phyloP scores from a whole-genome alignment of 108 stramenopile genomes.

The Skeletonema tropicum region DNA sequence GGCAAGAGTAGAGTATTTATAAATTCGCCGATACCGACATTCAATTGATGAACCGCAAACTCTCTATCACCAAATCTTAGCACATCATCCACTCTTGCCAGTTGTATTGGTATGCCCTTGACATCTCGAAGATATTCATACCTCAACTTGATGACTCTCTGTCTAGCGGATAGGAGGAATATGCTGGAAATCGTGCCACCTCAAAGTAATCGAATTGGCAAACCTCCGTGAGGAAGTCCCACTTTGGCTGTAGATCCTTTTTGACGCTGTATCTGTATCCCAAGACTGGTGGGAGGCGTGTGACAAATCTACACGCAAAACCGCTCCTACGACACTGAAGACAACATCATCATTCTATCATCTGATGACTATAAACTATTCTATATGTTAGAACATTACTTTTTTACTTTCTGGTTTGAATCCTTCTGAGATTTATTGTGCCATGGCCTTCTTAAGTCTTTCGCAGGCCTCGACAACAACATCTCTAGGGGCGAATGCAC shows the following conservation, averaged over 20 bases:
- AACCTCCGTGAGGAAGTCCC: constrained; percentile 66
- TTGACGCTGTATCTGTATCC: constrained; percentile 84
- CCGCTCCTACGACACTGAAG: too few relatives aligned
- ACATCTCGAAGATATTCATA: constrained; percentile 66
- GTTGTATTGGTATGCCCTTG: constrained; percentile 58
- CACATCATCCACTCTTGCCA: constrained; percentile 65
- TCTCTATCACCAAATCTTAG: constrained; percentile 77
- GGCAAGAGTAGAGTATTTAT: too few relatives aligned
- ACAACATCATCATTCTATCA: too few relatives aligned
- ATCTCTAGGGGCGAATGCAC: constrained; percentile 93
- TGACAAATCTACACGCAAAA: constrained; percentile 73
- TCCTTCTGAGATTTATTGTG: neutral
- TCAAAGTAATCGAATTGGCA: constrained; percentile 68
- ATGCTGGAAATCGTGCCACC: constrained; percentile 72
- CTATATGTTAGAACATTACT: constrained; percentile 2
- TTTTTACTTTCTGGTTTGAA: too few relatives aligned
- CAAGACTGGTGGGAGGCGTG: constrained; percentile 73
- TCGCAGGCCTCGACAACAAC: constrained; percentile 88
- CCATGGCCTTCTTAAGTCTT: constrained; percentile 82
- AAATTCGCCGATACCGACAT: too few relatives aligned
- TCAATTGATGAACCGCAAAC: too few relatives aligned
- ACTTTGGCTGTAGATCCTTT: constrained; percentile 72
- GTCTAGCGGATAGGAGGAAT: constrained; percentile 84
- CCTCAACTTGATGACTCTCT: constrained; percentile 67
- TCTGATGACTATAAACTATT: neutral